These are phyloP conservation scores for Pestalotiopsis sp. DNA, from an alignment of 2,329 filamentous ascomycete genomes.

Conservation along the genomic window DNA sequence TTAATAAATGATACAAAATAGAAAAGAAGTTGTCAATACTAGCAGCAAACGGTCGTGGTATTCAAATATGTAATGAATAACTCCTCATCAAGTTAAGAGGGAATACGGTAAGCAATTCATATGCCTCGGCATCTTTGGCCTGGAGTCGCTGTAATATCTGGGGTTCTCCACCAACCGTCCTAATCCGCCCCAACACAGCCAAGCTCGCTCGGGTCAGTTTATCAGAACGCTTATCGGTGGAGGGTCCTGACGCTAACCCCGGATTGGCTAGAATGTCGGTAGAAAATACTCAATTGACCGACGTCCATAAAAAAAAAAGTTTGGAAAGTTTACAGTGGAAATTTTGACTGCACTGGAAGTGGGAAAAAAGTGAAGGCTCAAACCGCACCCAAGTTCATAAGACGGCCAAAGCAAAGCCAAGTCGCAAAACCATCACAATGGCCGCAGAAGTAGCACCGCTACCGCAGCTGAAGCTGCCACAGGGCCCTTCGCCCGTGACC, in stretches of 20 bases:
- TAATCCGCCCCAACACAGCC: background rate
- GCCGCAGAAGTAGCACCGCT: slow-evolving; percentile 82
- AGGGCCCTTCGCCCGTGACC: slow-evolving; percentile 79
- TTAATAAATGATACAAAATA: background rate
- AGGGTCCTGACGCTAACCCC: background rate
- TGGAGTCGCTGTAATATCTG: background rate
- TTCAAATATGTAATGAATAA: background rate
- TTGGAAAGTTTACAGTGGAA: slow-evolving; percentile 2
- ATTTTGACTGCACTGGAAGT: slow-evolving; percentile 3
- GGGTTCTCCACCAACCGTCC: background rate
- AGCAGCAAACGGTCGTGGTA: background rate
- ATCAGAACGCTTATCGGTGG: background rate
- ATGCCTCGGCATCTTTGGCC: slow-evolving; percentile 1
- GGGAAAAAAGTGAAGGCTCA: background rate
- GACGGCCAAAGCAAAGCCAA: background rate
- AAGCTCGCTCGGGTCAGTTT: background rate
- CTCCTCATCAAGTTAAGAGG: background rate
- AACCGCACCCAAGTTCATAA: background rate
- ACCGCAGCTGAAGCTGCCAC: slow-evolving; percentile 78
- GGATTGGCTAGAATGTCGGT: slow-evolving; percentile 1
- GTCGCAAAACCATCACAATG: slow-evolving; percentile 51
- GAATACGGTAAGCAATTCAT: background rate
- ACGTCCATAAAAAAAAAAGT: slow-evolving; percentile 14
- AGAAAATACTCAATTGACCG: slow-evolving; percentile 14
- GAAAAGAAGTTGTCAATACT: background rate